phyloP scores from a whole-genome alignment of 345 rosid species.

The Hypericum androsaemum region DNA sequence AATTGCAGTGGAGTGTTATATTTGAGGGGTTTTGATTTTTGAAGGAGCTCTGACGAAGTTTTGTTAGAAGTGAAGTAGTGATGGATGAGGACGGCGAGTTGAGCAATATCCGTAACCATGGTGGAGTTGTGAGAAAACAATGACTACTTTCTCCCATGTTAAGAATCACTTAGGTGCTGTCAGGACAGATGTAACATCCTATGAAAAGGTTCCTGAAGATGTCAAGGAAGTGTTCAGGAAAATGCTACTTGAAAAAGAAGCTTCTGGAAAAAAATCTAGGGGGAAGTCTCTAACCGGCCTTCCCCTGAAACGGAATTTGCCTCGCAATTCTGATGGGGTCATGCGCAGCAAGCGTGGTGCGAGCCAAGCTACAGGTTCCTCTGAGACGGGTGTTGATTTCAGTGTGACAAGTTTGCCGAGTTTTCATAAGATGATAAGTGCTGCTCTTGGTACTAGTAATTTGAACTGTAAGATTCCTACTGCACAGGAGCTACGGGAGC shows the following conservation, averaged over 20 bases:
- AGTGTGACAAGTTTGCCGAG: too few species aligned
- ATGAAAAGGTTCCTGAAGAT: slow-evolving; percentile 31
- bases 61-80: too few species aligned
- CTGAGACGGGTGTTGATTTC: slow-evolving; percentile 34
- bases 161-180: slow-evolving; percentile 45
- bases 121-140: slow-evolving; percentile 34
- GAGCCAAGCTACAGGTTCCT: not conserved
- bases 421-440: slow-evolving; percentile 28
- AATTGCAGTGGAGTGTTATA: too few species aligned
- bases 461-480: not conserved
- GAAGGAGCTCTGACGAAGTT: too few species aligned
- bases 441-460: not conserved
- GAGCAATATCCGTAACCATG: slow-evolving; percentile 29
- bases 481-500: slow-evolving; percentile 14
- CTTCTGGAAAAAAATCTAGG: slow-evolving; percentile 11
- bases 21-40: too few species aligned
- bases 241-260: slow-evolving; percentile 4
- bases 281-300: slow-evolving; percentile 12
- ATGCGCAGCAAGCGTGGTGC: slow-evolving; percentile 10
- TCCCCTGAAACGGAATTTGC: slow-evolving; percentile 17
- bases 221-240: slow-evolving; percentile 23
- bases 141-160: slow-evolving; percentile 21
- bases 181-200: slow-evolving; percentile 27
- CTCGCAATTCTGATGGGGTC: slow-evolving; percentile 4
- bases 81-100: too few species aligned